Evolutionary conservation across 495 filamentous ascomycete genomes (phyloP), one percentile per base, ranked within the genome.

Genomic region (Lophiostoma macrostomum): DNA sequence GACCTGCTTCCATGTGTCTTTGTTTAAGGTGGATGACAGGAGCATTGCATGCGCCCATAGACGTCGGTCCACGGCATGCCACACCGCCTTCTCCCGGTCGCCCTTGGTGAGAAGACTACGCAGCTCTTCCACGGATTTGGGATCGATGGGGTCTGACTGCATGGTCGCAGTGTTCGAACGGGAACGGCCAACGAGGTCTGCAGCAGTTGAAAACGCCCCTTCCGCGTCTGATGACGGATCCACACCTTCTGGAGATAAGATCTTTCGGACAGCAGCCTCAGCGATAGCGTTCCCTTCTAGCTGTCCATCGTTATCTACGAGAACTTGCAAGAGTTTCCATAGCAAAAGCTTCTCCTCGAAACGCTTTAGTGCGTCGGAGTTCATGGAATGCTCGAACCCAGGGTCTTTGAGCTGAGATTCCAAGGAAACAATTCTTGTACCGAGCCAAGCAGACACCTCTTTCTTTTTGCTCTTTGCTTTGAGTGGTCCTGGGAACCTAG

Each of bases 41-140:
- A 97, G 78, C 76, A 99, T 84, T 7, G 94, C 94, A 70, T 99
- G 94, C 10, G 87, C 91, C 94, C 94, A 99, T 3, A 97, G 73
- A 30, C 89, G 82, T 65, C 86, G 85, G 64, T 99, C 94, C n/a
- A 87, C 91, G 5, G 94, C 94, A 50, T 81, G 74, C 93, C 93
- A 97, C 10, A 95, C 84, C 2, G 94, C 94, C 61, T 91, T 89
- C 62, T 95, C 90, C 10, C 87, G 79, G 25, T 99, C 86, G 11
- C 94, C 93, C 29, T 75, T 69, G 5, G 95, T 71, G 19, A 99
- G 78, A 56, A 81, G 71, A 22, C 74, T 81, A 8, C 87, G 82
- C 39, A 99, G 76, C 27, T 76, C 74, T 48, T 87, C 81, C 8
- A 93, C 66, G 12, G 83, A 79, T 3, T 79, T 72, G 14, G 81